These are phyloP conservation scores for Pythium utonaiense DNA, from an alignment of 352 stramenopile species.

Conservation along the genomic window DNA sequence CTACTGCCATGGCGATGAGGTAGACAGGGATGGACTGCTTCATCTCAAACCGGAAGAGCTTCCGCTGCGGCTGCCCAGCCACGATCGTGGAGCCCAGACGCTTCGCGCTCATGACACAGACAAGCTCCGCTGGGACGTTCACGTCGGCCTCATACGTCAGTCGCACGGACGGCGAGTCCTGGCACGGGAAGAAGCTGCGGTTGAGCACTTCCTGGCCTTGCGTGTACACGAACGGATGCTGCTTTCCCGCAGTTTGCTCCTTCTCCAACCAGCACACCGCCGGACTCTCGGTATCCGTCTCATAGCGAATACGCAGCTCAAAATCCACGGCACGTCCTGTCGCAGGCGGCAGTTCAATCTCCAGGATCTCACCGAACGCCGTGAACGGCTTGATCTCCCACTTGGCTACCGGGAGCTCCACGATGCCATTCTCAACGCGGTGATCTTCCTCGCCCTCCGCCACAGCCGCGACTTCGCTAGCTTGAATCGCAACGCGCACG, in stretches of 20 bases:
- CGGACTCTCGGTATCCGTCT: conserved; percentile 55
- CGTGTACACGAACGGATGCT: conserved; percentile 79
- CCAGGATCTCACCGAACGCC: conserved; percentile 52
- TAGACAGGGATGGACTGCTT: conserved; percentile 83
- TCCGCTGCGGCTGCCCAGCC: conserved; percentile 6
- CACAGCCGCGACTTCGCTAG: not conserved
- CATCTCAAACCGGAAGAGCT: conserved; percentile 71
- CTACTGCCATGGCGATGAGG: conserved; percentile 79
- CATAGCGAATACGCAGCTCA: conserved; percentile 53
- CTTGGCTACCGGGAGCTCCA: conserved; percentile 4
- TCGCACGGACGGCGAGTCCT: conserved; percentile 94
- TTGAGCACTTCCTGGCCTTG: conserved; percentile 86
- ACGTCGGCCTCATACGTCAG: conserved; percentile 94
- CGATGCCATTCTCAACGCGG: conserved; percentile 6
- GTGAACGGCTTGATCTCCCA: conserved; percentile 64
- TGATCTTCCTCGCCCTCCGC: not conserved
- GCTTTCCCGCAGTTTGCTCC: conserved; percentile 79
- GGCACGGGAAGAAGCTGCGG: conserved; percentile 80
- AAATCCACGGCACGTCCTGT: conserved; percentile 26
- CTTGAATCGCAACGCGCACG: conserved; percentile 27
- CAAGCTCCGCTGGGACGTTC: conserved; percentile 89
- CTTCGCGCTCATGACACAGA: conserved; percentile 86
- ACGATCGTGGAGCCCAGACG: conserved; percentile 26
- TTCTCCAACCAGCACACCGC: conserved; percentile 82
- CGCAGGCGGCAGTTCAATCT: conserved; percentile 34